Evolutionary conservation across 1,284 basidiomycete genomes (phyloP), one percentile per base, ranked within the genome.

Genomic region (Termitomyces sp.): DNA sequence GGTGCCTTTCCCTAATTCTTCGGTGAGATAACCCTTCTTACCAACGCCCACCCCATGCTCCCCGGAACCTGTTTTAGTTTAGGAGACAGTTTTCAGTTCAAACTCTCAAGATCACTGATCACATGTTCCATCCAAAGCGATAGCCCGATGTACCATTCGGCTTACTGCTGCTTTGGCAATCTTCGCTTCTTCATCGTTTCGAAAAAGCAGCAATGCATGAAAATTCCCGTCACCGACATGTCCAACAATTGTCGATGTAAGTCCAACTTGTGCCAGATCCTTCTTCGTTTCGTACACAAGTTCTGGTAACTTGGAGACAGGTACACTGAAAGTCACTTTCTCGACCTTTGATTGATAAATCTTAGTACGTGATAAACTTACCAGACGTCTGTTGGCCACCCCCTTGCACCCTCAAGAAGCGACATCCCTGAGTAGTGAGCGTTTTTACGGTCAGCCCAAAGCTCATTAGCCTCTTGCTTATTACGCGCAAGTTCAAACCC

Each of bases 41-140:
- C 90, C 91, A n/a, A 93, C 73, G 0, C 92, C 92, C 7, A 95
- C 90, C 1, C 92, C 92, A 65, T 94, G 92, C 66, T 94, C 92
- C 9, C 92, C 92, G 0, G 86, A 88, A 63, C 84, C 81, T 85
- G 44, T 36, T 36, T n/a, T 2, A 2, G 13, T 15, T 17, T 10
- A 3, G 6, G 28, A 41, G 19, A 50, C 49, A 46, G 26, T 41
- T 31, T 41, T 17, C 12, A 19, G 6, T 34, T n/a, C 28, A 46
- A 15, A 21, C 9, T 1, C 43, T 51, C 34, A 44, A 38, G 50
- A 31, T 19, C 3, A 21, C 17, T 10, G 70, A 77, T 57, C 62
- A 83, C 89, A 90, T 21, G 89, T 92, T 26, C 89, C 89, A 60
- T 91, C 89, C 51, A 92, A 73, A 24, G 74, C 77, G 56, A 91